Percentiles rank a stretch among this genome's conserved stretches.
Evolutionary conservation across 257 asterid species (phyloP).

Genomic region (Solanum pimpinellifolium): DNA sequence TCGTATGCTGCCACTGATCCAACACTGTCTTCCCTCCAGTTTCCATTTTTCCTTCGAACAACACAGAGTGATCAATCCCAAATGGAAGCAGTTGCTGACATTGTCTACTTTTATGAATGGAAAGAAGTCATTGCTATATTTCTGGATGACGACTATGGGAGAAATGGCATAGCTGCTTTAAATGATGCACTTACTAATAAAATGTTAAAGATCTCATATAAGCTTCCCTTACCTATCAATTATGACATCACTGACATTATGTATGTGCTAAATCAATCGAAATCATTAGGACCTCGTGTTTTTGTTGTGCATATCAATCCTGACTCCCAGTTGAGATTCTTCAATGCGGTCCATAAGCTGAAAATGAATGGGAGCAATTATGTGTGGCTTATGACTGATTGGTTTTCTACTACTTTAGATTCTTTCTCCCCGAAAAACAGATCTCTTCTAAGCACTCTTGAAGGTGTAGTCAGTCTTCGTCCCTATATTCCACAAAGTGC

Average conservation of each 20-base stretch:
- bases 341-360: slow-evolving; percentile 37
- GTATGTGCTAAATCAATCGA: slow-evolving; percentile 52
- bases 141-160: slow-evolving; percentile 70
- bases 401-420: slow-evolving; percentile 69
- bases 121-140: slow-evolving; percentile 58
- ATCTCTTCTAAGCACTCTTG: neutral
- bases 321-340: slow-evolving; percentile 24
- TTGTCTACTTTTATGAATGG: slow-evolving; percentile 59
- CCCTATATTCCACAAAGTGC: slow-evolving; percentile 11
- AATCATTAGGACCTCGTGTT: slow-evolving; percentile 49
- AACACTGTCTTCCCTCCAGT: slow-evolving; percentile 63
- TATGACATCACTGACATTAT: slow-evolving; percentile 26
- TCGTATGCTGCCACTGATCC: slow-evolving; percentile 91
- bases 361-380: slow-evolving; percentile 69
- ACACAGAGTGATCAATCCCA: slow-evolving; percentile 74
- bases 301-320: slow-evolving; percentile 62
- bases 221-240: slow-evolving; percentile 40
- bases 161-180: slow-evolving; percentile 62
- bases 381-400: slow-evolving; percentile 78
- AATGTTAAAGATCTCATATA: slow-evolving; percentile 43
- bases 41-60: slow-evolving; percentile 65
- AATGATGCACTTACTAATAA: slow-evolving; percentile 56
- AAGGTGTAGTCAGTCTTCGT: slow-evolving; percentile 21
- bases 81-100: slow-evolving; percentile 65
- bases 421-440: slow-evolving; percentile 19